Percentiles rank a stretch among this genome's conserved stretches.
These are phyloP conservation scores for Sarcomyxa edulis DNA, from an alignment of 768 basidiomycete species.

Conservation along the genomic window DNA sequence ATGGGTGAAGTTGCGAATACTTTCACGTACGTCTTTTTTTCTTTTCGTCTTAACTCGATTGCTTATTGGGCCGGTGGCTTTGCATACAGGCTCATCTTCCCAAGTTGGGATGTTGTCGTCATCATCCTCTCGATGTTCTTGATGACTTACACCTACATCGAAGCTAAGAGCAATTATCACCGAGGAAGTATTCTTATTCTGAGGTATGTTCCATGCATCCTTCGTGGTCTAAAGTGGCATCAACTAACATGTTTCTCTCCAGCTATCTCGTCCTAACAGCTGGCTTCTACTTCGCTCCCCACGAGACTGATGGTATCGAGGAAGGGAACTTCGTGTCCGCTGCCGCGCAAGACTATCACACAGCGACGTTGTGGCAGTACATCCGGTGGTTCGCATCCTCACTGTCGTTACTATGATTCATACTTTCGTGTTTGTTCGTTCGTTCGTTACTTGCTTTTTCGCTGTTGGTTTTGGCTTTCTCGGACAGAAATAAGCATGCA, in stretches of 20 bases:
- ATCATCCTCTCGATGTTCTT: constrained; percentile 96
- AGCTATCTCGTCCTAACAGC: constrained; percentile 89
- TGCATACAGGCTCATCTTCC: constrained; percentile 94
- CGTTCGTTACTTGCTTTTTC: background rate
- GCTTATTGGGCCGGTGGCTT: constrained; percentile 1
- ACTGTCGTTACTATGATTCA: background rate
- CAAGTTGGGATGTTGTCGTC: constrained; percentile 94
- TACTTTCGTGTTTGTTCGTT: background rate
- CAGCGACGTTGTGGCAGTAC: constrained; percentile 32
- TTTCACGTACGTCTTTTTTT: constrained; percentile 71
- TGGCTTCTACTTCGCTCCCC: constrained; percentile 93
- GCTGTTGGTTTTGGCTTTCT: too few species aligned
- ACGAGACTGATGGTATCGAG: constrained; percentile 32
- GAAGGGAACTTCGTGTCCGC: constrained; percentile 20
- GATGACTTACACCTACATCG: constrained; percentile 98
- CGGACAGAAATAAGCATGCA: too few species aligned
- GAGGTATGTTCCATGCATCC: constrained; percentile 49
- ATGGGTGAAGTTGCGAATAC: constrained; percentile 86
- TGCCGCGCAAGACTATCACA: constrained; percentile 27
- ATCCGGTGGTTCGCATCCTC: constrained; percentile 28
- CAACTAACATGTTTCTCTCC: constrained; percentile 9
- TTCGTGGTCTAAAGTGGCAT: background rate
- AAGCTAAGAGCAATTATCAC: constrained; percentile 98
- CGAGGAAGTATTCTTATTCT: constrained; percentile 93
- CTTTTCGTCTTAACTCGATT: background rate